Base-by-base conservation (phyloP, 495 filamentous ascomycete species). In the Alectoria sarmentosa region DNA sequence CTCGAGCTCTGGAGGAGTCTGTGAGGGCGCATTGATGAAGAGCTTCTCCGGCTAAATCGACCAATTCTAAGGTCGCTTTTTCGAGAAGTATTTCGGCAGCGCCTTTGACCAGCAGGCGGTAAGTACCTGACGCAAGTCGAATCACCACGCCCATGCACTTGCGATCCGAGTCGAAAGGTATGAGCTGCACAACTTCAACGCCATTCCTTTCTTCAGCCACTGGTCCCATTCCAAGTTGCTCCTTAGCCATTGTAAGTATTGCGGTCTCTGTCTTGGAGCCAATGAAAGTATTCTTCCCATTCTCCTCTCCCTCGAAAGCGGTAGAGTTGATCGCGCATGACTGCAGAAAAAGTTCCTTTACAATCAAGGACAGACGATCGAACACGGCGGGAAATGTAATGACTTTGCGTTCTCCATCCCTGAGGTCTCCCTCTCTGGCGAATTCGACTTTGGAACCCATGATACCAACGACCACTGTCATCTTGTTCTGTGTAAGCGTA, bases 211-310 rank as follows among this genome's bases (percentile, higher is more conserved):
- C 85, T 32, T 80, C 75, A 41, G 70, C 77, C 28, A 89, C 73
- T 39, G 73, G 69, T n/a, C 84, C 84, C 81, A 88, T 83, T 56
- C 83, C 86, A 19, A 88, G 76, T 66, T 85, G 76, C 58, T 86
- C 80, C 23, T 80, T 79, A 21, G 84, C 86, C 66, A 88, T 78
- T 46, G 79, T 77, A 13, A 89, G 79, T 42, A 89, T 76, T 10
- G 86, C 86, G n/a, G 86, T 87, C 69, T 89, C 86, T 0, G 86
- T 89, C 74, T 88, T 89, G 62, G 85, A 87, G n/a, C 86, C 86
- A 49, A 88, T 80, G 60, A 87, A 89, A 6, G 80, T 73, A 26
- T 71, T 73, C 9, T 71, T 70, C 1, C 89, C 89, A 42, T 83
- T 78, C 44, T 79, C 79, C 15, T 82, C 79, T 49, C 81, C 82